Base-by-base conservation (phyloP, 805 yeast genomes). In the Nakazawaea sp. region DNA sequence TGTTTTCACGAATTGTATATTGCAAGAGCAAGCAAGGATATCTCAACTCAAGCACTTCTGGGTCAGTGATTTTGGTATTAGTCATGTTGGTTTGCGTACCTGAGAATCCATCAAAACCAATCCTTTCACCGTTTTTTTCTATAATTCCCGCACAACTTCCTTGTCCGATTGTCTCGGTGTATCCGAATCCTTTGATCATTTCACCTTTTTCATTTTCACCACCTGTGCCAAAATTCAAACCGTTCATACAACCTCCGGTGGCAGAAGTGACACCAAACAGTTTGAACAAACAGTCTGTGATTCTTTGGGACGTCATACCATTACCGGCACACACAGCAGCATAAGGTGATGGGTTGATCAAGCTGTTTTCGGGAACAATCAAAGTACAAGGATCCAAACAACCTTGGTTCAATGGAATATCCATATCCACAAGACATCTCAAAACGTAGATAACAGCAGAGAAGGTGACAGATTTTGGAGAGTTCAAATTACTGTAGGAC, bases 201-300 rank as follows among this genome's bases (percentile, higher is more conserved):
- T 68, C 54, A 12, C 58, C 53, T 3, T 40, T 46, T 11, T 58
- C 59, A 33, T 56, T 58, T 31, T 66, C 65, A 28, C 81, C 85
- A 38, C 75, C 79, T 17, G 70, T 69, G 11, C 94, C 95, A 59
- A 84, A 86, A 0, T 92, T 85, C 46, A 86, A 70, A 56, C 85
- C 86, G 57, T 86, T 86, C 56, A 89, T 81, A 40, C 88, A 85
- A 21, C 94, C 92, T 55, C 86, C 95, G 1, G 94, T 83, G 42
- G 85, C 94, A 2, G 94, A 94, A 53, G 83, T 79, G 4, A 84
- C 82, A 42, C 72, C 68, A 52, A 86, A 83, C 1, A 95, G 88
- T 47, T 76, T 77, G 47, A 86, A 64, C 24, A 86, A 70, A 4
- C 81, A 88, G 54, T 84, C 95, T 0, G 89, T 83, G 24, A 86